phyloP scores from a whole-genome alignment of 2,329 filamentous ascomycete genomes.

The Chalara sp. region DNA sequence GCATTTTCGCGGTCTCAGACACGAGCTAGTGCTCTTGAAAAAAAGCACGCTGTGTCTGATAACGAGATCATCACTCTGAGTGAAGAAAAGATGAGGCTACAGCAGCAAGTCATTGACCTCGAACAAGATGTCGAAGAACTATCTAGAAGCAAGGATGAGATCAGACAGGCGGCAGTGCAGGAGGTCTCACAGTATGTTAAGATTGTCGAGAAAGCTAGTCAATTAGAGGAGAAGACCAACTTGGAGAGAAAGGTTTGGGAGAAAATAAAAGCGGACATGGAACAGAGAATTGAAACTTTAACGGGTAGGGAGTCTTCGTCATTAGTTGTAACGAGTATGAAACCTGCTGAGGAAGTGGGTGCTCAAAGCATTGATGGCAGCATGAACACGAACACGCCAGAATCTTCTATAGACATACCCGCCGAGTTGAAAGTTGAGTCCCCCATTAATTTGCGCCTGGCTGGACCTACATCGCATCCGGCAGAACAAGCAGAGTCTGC shows the following conservation, averaged over 20 bases:
- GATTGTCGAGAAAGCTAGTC: slow-evolving; percentile 26
- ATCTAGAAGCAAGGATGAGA: slow-evolving; percentile 39
- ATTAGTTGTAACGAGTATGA: not conserved
- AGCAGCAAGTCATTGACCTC: slow-evolving; percentile 38
- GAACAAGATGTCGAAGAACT: slow-evolving; percentile 42
- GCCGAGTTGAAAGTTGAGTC: slow-evolving; percentile 11
- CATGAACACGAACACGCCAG: not conserved
- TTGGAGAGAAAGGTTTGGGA: slow-evolving; percentile 24
- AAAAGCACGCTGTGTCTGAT: slow-evolving; percentile 43
- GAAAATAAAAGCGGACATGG: slow-evolving; percentile 20
- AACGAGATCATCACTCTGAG: slow-evolving; percentile 44
- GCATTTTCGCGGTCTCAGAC: slow-evolving; percentile 43
- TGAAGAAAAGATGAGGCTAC: slow-evolving; percentile 41
- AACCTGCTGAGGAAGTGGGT: not conserved
- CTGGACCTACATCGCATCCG: slow-evolving; percentile 1
- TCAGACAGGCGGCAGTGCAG: slow-evolving; percentile 26
- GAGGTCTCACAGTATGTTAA: slow-evolving; percentile 27
- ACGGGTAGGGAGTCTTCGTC: slow-evolving; percentile 1
- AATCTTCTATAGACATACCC: slow-evolving; percentile 2
- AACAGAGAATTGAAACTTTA: slow-evolving; percentile 20
- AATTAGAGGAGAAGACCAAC: slow-evolving; percentile 21
- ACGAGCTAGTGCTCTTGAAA: slow-evolving; percentile 41
- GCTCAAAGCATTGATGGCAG: not conserved
- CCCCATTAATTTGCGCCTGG: not conserved
- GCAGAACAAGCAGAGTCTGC: slow-evolving; percentile 7